Percentiles rank a stretch among this genome's conserved stretches.
These are phyloP conservation scores for Cryptococcus sp. DNA, from an alignment of 1,284 basidiomycete genomes.

Conservation along the genomic window DNA sequence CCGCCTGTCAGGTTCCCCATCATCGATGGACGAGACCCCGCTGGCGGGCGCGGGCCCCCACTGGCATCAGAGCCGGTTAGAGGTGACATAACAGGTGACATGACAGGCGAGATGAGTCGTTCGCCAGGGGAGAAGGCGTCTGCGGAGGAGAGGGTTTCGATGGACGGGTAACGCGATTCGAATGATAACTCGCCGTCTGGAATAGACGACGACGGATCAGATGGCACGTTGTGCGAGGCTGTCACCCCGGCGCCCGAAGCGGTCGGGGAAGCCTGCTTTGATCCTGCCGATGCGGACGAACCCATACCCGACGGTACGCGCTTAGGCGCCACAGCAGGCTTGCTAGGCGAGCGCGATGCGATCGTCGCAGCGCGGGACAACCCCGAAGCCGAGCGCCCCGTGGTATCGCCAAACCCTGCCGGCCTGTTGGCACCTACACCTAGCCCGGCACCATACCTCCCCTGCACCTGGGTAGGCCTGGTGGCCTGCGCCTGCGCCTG, in stretches of 20 bases:
- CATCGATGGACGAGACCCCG: slow-evolving; percentile 18
- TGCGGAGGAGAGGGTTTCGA: slow-evolving; percentile 33
- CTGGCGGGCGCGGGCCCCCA: background rate
- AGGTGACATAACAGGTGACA: slow-evolving; percentile 22
- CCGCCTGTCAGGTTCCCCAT: slow-evolving; percentile 45
- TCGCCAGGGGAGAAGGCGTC: slow-evolving; percentile 18
- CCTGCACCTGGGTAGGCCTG: too few species aligned
- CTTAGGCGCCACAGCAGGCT: slow-evolving; percentile 1
- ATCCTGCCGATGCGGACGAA: slow-evolving; percentile 1
- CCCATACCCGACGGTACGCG: background rate
- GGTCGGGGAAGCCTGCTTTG: slow-evolving; percentile 1
- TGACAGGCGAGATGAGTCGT: slow-evolving; percentile 21
- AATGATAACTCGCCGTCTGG: slow-evolving; percentile 35
- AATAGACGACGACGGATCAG: slow-evolving; percentile 18
- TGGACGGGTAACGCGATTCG: slow-evolving; percentile 46
- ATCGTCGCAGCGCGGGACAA: slow-evolving; percentile 2
- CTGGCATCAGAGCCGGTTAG: background rate
- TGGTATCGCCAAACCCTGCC: slow-evolving; percentile 33
- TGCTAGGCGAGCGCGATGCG: slow-evolving; percentile 1
- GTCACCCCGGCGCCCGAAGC: too few species aligned
- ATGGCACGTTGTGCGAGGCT: slow-evolving; percentile 3
- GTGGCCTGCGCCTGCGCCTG: background rate
- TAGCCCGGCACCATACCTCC: background rate
- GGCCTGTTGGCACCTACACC: slow-evolving; percentile 10
- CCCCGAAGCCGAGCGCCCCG: background rate